A percentile compares a stretch with the other conserved stretches of the same genome.
These are phyloP conservation scores for Geotrichum siamense DNA, from an alignment of 1,139 yeast genomes.

Conservation along the genomic window DNA sequence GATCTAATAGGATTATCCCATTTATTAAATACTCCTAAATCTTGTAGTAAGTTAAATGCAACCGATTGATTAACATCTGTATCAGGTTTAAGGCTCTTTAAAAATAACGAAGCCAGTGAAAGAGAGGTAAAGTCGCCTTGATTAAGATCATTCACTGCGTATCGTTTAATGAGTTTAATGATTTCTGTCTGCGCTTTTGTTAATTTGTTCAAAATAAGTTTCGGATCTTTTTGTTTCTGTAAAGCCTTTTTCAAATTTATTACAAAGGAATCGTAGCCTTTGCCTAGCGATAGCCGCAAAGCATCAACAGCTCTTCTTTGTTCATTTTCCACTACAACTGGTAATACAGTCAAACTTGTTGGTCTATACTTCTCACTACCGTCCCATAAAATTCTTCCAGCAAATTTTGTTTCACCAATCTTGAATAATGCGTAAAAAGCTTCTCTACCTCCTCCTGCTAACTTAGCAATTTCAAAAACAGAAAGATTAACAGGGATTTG, in stretches of 20 bases:
- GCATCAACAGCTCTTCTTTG: slow-evolving; percentile 15
- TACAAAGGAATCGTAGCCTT: neutral
- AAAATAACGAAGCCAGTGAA: slow-evolving; percentile 23
- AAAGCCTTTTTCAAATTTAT: slow-evolving; percentile 5
- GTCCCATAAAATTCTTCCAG: slow-evolving; percentile 15
- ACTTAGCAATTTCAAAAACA: slow-evolving; percentile 23
- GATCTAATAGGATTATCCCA: slow-evolving; percentile 19
- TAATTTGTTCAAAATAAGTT: neutral
- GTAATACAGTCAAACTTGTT: slow-evolving; percentile 13
- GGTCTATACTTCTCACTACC: slow-evolving; percentile 12
- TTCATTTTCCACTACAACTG: slow-evolving; percentile 16
- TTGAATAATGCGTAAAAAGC: slow-evolving; percentile 17
- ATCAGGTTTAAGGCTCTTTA: slow-evolving; percentile 16
- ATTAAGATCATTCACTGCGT: slow-evolving; percentile 25
- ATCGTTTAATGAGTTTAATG: slow-evolving; percentile 21
- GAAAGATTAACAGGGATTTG: slow-evolving; percentile 22
- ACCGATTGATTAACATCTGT: slow-evolving; percentile 8
- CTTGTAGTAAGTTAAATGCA: slow-evolving; percentile 20
- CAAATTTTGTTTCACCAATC: slow-evolving; percentile 17
- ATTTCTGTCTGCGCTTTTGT: slow-evolving; percentile 13
- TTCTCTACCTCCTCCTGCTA: slow-evolving; percentile 14
- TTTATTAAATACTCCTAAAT: slow-evolving; percentile 17
- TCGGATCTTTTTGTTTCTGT: neutral
- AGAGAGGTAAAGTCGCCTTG: slow-evolving; percentile 21
- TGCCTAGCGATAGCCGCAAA: slow-evolving; percentile 5